phyloP scores from a whole-genome alignment of 768 basidiomycete genomes.

The Trametes gibbosa region DNA sequence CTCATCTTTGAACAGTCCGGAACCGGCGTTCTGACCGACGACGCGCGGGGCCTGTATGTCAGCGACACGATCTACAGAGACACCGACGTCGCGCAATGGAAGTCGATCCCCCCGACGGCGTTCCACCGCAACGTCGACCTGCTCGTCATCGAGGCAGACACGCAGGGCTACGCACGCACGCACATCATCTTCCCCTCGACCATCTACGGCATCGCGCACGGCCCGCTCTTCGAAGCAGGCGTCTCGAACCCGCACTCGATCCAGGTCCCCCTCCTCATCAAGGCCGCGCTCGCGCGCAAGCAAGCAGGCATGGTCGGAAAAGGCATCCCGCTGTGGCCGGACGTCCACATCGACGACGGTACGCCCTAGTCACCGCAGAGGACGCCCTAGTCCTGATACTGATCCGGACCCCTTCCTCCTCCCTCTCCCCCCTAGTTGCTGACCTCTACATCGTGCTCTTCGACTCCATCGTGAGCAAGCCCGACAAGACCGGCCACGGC shows the following conservation, averaged over 20 bases:
- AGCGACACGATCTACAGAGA: constrained; percentile 48
- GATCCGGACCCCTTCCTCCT: not conserved
- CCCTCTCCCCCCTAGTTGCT: constrained; percentile 33
- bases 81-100: constrained; percentile 43
- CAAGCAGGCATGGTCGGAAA: constrained; percentile 54
- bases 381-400: not conserved
- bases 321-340: constrained; percentile 59
- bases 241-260: constrained; percentile 52
- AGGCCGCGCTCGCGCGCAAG: constrained; percentile 43
- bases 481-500: constrained; percentile 29
- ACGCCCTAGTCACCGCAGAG: constrained; percentile 8
- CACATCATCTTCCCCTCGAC: constrained; percentile 56
- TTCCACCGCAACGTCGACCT: constrained; percentile 52
- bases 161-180: constrained; percentile 48
- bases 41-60: constrained; percentile 42
- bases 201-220: constrained; percentile 55
- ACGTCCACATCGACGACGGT: constrained; percentile 58
- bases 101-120: constrained; percentile 43
- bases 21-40: constrained; percentile 43
- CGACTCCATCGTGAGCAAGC: constrained; percentile 33
- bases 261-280: constrained; percentile 50
- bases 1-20: constrained; percentile 4
- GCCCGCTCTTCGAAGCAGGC: constrained; percentile 46
- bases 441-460: constrained; percentile 43
- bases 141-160: constrained; percentile 44